phyloP scores from a whole-genome alignment of 106 monocot species.

The Dendrobium huoshanense region DNA sequence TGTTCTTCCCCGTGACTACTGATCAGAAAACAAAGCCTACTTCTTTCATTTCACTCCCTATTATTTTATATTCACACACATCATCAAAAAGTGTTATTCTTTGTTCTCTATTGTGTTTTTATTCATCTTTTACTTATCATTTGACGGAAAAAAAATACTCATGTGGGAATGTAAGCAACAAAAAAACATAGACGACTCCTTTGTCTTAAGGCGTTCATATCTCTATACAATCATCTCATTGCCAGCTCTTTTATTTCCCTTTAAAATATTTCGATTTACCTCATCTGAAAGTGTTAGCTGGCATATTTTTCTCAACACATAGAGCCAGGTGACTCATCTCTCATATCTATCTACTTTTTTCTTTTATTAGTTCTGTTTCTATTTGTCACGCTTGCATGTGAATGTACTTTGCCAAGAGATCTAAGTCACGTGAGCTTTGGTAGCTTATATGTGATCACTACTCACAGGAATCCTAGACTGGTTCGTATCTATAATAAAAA shows the following conservation, averaged over 20 bases:
- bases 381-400: conserved; percentile 8
- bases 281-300: neutral
- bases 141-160: neutral
- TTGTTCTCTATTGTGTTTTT: no score
- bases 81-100: no score
- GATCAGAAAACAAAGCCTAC: neutral
- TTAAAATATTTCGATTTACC: neutral
- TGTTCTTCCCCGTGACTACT: conserved; percentile 4
- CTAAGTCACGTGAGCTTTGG: conserved; percentile 7
- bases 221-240: neutral
- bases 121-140: neutral
- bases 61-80: neutral
- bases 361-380: conserved; percentile 7
- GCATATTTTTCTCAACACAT: neutral
- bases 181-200: neutral
- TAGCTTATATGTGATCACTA: neutral
- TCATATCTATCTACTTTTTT: neutral
- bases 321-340: conserved; percentile 1
- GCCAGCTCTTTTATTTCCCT: neutral
- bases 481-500: neutral
- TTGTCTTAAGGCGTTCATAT: neutral
- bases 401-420: conserved; percentile 7
- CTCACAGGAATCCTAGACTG: neutral
- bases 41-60: neutral
- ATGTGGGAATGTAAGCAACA: neutral